Conservation (phyloP, 2,329 filamentous ascomycete genomes). For the Aspergillus phoenicis region DNA sequence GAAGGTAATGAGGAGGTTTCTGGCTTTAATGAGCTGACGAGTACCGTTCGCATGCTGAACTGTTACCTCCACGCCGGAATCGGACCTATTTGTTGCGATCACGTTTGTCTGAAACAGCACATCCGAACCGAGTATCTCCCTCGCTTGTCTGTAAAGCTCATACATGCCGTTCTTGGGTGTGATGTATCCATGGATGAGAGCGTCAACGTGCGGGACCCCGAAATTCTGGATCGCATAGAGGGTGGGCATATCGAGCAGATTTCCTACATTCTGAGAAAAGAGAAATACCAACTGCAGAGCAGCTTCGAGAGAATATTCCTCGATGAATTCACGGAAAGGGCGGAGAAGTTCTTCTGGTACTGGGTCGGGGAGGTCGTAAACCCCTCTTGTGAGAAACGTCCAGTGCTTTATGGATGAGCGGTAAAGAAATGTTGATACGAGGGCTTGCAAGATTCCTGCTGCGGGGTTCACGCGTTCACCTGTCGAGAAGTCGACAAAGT, state of each 20-base stretch:
- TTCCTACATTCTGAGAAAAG: slow-evolving; percentile 17
- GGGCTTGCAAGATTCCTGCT: background rate
- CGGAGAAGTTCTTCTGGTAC: slow-evolving; percentile 22
- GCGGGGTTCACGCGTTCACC: slow-evolving; percentile 17
- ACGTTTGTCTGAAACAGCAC: slow-evolving; percentile 32
- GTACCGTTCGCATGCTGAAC: slow-evolving; percentile 28
- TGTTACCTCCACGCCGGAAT: slow-evolving; percentile 28
- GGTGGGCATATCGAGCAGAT: slow-evolving; percentile 16
- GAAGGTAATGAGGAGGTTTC: slow-evolving; percentile 41
- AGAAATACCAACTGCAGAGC: slow-evolving; percentile 9
- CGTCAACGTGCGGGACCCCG: slow-evolving; percentile 17
- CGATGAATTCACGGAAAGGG: slow-evolving; percentile 23
- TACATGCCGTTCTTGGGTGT: slow-evolving; percentile 21
- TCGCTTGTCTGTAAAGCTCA: slow-evolving; percentile 27
- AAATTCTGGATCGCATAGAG: slow-evolving; percentile 17
- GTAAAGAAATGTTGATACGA: slow-evolving; percentile 10
- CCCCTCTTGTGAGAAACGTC: slow-evolving; percentile 9
- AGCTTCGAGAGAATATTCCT: slow-evolving; percentile 12
- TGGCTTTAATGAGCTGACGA: slow-evolving; percentile 36
- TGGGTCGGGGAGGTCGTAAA: slow-evolving; percentile 44
- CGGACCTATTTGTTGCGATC: slow-evolving; percentile 21
- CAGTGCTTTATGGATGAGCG: slow-evolving; percentile 17
- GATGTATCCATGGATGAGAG: slow-evolving; percentile 24
- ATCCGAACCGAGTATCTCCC: slow-evolving; percentile 25
- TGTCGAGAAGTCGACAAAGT: slow-evolving; percentile 34